Base-by-base conservation (phyloP, 495 filamentous ascomycete species). In the Penicillium roqueforti region DNA sequence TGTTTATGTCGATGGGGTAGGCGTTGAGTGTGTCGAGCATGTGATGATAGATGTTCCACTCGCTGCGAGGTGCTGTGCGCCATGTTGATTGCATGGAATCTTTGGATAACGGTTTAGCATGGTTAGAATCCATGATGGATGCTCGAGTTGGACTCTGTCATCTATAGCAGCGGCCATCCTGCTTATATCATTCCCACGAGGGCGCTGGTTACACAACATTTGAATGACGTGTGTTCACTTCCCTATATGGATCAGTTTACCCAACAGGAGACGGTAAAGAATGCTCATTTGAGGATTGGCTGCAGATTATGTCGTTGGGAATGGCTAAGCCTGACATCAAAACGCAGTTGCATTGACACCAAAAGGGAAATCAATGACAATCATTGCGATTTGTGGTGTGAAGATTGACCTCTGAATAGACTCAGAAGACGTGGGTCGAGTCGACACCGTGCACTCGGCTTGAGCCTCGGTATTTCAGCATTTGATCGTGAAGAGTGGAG, bases 31-130 rank as follows among this genome's bases (percentile, higher is more conserved):
- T 16, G 19, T 75, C 68, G 3, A 75, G 51, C 19, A 65, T 47
- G 58, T 64, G 68, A 58, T 75, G 72, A 47, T 61, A 46, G 25
- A 67, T 52, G n/a, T 36, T 70, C 72, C 72, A 75, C 47, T 66
- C 50, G 25, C 58, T 54, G 47, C 68, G 68, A 42, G 58, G 56
- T n/a, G 54, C 62, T 4, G 58, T 60, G 8, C 66, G 70, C 72
- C 72, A 75, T 23, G 72, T 75, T 19, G 72, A 75, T 52, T 65
- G 70, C 68, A 75, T 74, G 2, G 72, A 75, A 60, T 75, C 72
- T 51, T 72, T 75, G 7, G 71, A 63, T 42, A 63, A 58, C 19
- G 54, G 49, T 52, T 54, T 65, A 20, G 60, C 60, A 44, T 62
- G 49, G 50, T 54, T 65, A 20, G 60, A 62, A 44, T 62, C 62